A percentile compares a stretch with the other conserved stretches of the same genome.
phyloP scores from a whole-genome alignment of 2,329 filamentous ascomycete species.

The Trichoderma pleuroti region DNA sequence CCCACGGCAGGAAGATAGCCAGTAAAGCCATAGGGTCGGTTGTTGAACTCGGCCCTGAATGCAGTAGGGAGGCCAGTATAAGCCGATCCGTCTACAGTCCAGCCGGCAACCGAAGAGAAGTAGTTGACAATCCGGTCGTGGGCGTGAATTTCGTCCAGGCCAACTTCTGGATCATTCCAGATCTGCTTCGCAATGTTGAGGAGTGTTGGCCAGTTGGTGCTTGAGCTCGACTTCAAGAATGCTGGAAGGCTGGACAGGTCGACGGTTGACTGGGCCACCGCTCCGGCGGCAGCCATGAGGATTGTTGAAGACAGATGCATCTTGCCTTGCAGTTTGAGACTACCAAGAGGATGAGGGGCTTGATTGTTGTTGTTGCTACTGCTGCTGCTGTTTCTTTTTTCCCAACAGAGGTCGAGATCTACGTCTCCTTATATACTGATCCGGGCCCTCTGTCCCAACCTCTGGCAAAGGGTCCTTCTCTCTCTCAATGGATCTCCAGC shows the following conservation, averaged over 20 bases:
- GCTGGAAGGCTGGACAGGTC: not conserved
- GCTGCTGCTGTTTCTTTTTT: not conserved
- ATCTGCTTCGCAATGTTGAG: conserved; percentile 20
- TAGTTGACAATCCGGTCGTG: conserved; percentile 22
- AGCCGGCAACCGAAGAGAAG: conserved; percentile 17
- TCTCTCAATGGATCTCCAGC: not conserved
- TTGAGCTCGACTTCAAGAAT: conserved; percentile 15
- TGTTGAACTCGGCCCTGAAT: conserved; percentile 19
- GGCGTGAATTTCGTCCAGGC: conserved; percentile 20
- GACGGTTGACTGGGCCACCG: not conserved
- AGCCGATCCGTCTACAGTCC: conserved; percentile 16
- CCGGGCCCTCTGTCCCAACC: not conserved
- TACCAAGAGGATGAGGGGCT: not conserved
- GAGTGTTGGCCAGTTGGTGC: conserved; percentile 17
- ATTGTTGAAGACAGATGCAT: conserved; percentile 7
- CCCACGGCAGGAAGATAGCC: conserved; percentile 18
- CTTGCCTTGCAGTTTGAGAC: not conserved
- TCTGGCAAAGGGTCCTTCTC: not conserved
- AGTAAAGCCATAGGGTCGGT: conserved; percentile 11
- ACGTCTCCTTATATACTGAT: not conserved
- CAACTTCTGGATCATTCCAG: conserved; percentile 21
- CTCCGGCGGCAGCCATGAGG: conserved; percentile 10
- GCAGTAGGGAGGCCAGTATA: conserved; percentile 19
- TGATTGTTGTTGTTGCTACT: not conserved
- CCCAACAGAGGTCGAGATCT: not conserved